Conservation (phyloP, 192 early-diverging fungal genomes). For the Dissophora globulifera region DNA sequence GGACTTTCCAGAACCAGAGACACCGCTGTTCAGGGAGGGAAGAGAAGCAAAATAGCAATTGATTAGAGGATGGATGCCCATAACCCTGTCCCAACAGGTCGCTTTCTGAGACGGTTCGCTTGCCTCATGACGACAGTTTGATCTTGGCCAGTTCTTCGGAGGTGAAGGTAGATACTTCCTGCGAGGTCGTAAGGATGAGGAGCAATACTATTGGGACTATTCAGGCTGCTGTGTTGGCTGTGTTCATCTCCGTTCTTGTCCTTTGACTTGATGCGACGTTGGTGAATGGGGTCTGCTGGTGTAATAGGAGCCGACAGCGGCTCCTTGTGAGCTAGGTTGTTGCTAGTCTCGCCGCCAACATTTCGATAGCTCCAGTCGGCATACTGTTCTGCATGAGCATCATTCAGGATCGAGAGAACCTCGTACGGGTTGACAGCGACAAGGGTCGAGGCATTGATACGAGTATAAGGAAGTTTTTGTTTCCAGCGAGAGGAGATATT, state of each 20-base stretch:
- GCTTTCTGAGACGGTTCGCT: no score
- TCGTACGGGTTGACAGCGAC: conserved; percentile 63
- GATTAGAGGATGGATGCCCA: no score
- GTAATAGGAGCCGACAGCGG: background rate
- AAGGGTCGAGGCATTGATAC: conserved; percentile 58
- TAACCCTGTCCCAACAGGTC: no score
- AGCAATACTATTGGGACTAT: conserved; percentile 32
- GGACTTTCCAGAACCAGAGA: conserved; percentile 89
- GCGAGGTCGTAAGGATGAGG: conserved; percentile 79
- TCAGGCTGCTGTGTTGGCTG: conserved; percentile 43
- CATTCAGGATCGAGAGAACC: conserved; percentile 54
- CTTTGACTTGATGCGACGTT: background rate
- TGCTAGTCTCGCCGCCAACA: conserved; percentile 28
- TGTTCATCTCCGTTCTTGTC: conserved; percentile 23
- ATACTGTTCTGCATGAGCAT: conserved; percentile 60
- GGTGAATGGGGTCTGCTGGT: background rate
- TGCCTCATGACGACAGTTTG: conserved; percentile 74
- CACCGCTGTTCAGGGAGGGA: no score
- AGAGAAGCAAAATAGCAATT: no score
- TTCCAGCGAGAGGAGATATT: conserved; percentile 59
- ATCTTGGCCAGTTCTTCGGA: conserved; percentile 74
- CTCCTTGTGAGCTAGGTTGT: no score
- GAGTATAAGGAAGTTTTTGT: conserved; percentile 62
- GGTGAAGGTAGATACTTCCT: conserved; percentile 73
- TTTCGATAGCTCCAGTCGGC: conserved; percentile 65